Evolutionary conservation across 345 rosid genomes (phyloP).

Genomic region (Eucalyptus marginata): DNA sequence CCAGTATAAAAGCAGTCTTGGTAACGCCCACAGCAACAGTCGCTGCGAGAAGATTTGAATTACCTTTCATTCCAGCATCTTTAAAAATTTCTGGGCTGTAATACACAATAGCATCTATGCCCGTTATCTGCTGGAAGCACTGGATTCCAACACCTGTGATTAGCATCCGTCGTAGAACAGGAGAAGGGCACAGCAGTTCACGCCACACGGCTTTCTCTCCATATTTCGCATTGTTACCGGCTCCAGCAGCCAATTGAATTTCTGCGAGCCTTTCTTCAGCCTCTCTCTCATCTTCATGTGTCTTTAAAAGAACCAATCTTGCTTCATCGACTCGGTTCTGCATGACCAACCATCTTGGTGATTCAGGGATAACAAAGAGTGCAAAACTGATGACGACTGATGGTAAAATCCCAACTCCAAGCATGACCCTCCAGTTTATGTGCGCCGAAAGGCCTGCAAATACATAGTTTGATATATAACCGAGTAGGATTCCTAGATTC

Average conservation of each 20-base stretch:
- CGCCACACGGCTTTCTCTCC: constrained; percentile 67
- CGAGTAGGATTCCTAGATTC: constrained; percentile 71
- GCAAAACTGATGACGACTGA: constrained; percentile 61
- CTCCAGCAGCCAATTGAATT: constrained; percentile 58
- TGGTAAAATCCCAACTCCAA: constrained; percentile 78
- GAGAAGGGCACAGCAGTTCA: constrained; percentile 67
- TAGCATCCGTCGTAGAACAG: constrained; percentile 50
- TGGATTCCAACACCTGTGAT: constrained; percentile 78
- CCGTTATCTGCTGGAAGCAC: constrained; percentile 78
- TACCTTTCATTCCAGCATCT: constrained; percentile 45
- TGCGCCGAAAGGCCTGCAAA: constrained; percentile 62
- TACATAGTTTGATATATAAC: constrained; percentile 82
- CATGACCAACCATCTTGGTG: constrained; percentile 87
- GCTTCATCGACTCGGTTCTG: constrained; percentile 72
- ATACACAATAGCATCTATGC: constrained; percentile 67
- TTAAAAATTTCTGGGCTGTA: constrained; percentile 70
- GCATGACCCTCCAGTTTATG: constrained; percentile 82
- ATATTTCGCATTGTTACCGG: not conserved
- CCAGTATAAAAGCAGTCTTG: constrained; percentile 47
- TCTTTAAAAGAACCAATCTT: constrained; percentile 47
- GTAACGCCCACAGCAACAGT: constrained; percentile 68
- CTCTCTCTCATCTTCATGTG: constrained; percentile 50
- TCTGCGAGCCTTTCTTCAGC: constrained; percentile 70
- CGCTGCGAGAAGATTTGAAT: constrained; percentile 52
- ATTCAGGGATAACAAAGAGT: constrained; percentile 77